Evolutionary conservation across 2,329 filamentous ascomycete species (phyloP).

Genomic region (Penicillium olsonii): DNA sequence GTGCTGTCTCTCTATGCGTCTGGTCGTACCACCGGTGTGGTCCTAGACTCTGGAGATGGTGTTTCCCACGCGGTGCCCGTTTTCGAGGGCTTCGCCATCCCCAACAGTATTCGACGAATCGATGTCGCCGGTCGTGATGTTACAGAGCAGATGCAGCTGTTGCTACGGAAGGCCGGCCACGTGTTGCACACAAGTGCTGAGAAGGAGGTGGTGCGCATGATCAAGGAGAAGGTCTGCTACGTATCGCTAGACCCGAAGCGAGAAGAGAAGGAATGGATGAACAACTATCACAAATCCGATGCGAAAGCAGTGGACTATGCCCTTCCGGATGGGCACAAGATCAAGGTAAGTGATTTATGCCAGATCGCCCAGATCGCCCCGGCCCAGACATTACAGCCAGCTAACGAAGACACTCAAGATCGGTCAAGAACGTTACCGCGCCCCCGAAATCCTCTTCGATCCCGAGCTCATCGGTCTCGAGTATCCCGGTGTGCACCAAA

Average conservation of each 20-base stretch:
- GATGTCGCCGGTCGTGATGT: slow-evolving; percentile 96
- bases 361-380: background rate
- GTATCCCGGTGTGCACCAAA: slow-evolving; percentile 96
- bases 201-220: slow-evolving; percentile 96
- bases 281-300: slow-evolving; percentile 69
- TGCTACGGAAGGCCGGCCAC: slow-evolving; percentile 88
- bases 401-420: slow-evolving; percentile 55
- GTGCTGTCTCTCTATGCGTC: slow-evolving; percentile 95
- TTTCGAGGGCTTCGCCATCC: slow-evolving; percentile 96
- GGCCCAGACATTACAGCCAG: background rate
- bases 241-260: slow-evolving; percentile 86
- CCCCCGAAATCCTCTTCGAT: slow-evolving; percentile 96
- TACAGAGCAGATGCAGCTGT: slow-evolving; percentile 88
- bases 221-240: slow-evolving; percentile 94
- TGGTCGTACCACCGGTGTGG: slow-evolving; percentile 91
- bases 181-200: slow-evolving; percentile 97
- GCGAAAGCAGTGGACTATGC: slow-evolving; percentile 83
- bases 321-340: slow-evolving; percentile 87
- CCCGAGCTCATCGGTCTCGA: slow-evolving; percentile 96
- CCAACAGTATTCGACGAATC: slow-evolving; percentile 90
- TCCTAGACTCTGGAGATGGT: slow-evolving; percentile 91
- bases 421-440: slow-evolving; percentile 90
- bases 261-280: slow-evolving; percentile 94
- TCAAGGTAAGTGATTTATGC: slow-evolving; percentile 66
- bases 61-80: slow-evolving; percentile 97